Percentiles rank a stretch among this genome's conserved stretches.
Evolutionary conservation across 805 yeast species (phyloP).

Genomic region (Cyberlindnera veronae): DNA sequence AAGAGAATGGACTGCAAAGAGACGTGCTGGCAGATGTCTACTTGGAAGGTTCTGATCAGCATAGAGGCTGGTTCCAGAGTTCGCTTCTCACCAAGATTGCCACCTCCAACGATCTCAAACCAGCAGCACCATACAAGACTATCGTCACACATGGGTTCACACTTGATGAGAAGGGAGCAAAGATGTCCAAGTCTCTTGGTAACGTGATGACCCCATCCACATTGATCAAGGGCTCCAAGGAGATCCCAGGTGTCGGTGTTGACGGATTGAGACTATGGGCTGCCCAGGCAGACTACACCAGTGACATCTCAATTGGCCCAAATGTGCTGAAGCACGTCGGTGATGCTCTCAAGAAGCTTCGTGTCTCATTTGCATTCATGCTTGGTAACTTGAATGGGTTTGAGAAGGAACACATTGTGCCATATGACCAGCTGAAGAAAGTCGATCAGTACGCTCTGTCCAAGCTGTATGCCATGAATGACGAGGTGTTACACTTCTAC

Average conservation of each 20-base stretch:
- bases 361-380: slow-evolving; percentile 77
- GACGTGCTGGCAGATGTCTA: slow-evolving; percentile 72
- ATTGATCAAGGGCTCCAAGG: slow-evolving; percentile 57
- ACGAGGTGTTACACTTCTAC: slow-evolving; percentile 42
- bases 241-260: slow-evolving; percentile 67
- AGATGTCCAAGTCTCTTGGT: slow-evolving; percentile 93
- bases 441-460: slow-evolving; percentile 65
- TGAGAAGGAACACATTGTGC: slow-evolving; percentile 32
- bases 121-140: slow-evolving; percentile 61
- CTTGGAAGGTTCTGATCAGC: slow-evolving; percentile 97
- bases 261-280: slow-evolving; percentile 91
- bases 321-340: slow-evolving; percentile 71
- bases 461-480: slow-evolving; percentile 47
- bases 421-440: slow-evolving; percentile 36
- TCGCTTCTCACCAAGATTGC: slow-evolving; percentile 79
- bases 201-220: slow-evolving; percentile 70
- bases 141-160: slow-evolving; percentile 93
- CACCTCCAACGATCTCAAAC: slow-evolving; percentile 20
- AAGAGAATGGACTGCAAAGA: slow-evolving; percentile 35
- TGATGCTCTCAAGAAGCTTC: slow-evolving; percentile 74
- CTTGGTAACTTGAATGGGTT: slow-evolving; percentile 69
- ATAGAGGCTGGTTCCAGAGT: slow-evolving; percentile 98
- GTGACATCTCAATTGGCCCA: slow-evolving; percentile 74
- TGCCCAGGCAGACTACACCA: slow-evolving; percentile 82
- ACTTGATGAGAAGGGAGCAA: slow-evolving; percentile 77